phyloP scores from a whole-genome alignment of 1,284 basidiomycete genomes.

The Pterulicium gracile region DNA sequence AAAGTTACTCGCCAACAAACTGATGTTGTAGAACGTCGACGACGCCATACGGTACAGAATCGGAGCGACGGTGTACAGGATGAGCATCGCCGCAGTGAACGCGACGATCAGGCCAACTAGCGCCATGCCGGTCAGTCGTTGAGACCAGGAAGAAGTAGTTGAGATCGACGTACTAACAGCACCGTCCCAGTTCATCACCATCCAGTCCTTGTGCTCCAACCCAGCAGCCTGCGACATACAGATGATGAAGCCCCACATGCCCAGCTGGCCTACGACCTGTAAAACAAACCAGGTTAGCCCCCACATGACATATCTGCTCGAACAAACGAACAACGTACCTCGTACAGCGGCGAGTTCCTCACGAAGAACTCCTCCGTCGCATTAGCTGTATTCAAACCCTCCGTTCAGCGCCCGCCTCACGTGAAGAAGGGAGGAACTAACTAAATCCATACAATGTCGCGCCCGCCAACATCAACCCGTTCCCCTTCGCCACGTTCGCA shows the following conservation, averaged over 20 bases:
- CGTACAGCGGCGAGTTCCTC: conserved; percentile 68
- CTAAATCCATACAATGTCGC: conserved; percentile 80
- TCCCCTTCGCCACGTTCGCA: conserved; percentile 60
- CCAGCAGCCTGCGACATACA: conserved; percentile 68
- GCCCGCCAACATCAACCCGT: conserved; percentile 77
- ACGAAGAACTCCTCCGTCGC: conserved; percentile 84
- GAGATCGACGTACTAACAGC: conserved; percentile 46
- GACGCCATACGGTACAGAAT: conserved; percentile 75
- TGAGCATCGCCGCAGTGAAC: conserved; percentile 73
- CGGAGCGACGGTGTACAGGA: conserved; percentile 78
- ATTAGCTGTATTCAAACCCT: conserved; percentile 40
- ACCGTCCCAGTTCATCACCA: conserved; percentile 57
- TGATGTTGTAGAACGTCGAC: conserved; percentile 76
- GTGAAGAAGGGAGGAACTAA: conserved; percentile 24
- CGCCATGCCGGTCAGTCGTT: background rate
- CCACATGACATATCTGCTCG: background rate
- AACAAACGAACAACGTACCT: conserved; percentile 24
- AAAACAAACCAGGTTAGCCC: conserved; percentile 2
- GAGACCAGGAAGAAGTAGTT: background rate
- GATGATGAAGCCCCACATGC: conserved; percentile 74
- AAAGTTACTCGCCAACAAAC: conserved; percentile 75
- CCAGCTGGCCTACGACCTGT: conserved; percentile 71
- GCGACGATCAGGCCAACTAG: conserved; percentile 60
- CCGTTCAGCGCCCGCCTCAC: background rate
- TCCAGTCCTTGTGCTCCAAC: conserved; percentile 63